These are phyloP conservation scores for Suillus lakei DNA, from an alignment of 768 basidiomycete genomes.

Conservation along the genomic window DNA sequence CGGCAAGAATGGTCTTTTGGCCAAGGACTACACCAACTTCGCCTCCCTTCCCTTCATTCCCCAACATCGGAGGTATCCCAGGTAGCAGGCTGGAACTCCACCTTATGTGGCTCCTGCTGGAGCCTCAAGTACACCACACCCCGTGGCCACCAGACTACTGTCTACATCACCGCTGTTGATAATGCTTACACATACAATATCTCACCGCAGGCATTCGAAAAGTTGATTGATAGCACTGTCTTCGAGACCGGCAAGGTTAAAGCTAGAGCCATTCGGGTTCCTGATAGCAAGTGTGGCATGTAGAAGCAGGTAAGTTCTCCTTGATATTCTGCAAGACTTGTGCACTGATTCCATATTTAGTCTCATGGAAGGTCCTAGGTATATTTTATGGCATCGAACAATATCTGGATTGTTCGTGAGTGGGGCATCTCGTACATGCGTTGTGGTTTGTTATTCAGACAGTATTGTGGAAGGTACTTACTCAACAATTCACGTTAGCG, in stretches of 20 bases:
- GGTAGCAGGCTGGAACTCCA: conserved; percentile 10
- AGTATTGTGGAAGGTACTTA: not conserved
- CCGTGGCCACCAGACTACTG: not conserved
- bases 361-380: not conserved
- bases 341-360: not conserved
- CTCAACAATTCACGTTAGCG: not conserved
- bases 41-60: conserved; percentile 15
- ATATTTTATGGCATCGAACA: not conserved
- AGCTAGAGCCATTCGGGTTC: conserved; percentile 7
- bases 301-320: conserved; percentile 4
- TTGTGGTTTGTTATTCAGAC: not conserved
- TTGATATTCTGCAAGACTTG: not conserved
- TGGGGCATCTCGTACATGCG: not conserved
- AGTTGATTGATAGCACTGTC: not conserved
- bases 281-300: conserved; percentile 7
- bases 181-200: conserved; percentile 5
- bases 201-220: conserved; percentile 7
- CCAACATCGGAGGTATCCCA: conserved; percentile 15
- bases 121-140: conserved; percentile 1
- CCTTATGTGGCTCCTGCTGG: conserved; percentile 15
- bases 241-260: conserved; percentile 5
- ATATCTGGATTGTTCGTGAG: not conserved
- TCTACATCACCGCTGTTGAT: conserved; percentile 14
- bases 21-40: conserved; percentile 21
- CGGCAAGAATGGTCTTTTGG: conserved; percentile 23